Percentiles rank a stretch among this genome's conserved stretches.
Evolutionary conservation across 2,329 filamentous ascomycete genomes (phyloP).

Genomic region (Xylaria sp.): DNA sequence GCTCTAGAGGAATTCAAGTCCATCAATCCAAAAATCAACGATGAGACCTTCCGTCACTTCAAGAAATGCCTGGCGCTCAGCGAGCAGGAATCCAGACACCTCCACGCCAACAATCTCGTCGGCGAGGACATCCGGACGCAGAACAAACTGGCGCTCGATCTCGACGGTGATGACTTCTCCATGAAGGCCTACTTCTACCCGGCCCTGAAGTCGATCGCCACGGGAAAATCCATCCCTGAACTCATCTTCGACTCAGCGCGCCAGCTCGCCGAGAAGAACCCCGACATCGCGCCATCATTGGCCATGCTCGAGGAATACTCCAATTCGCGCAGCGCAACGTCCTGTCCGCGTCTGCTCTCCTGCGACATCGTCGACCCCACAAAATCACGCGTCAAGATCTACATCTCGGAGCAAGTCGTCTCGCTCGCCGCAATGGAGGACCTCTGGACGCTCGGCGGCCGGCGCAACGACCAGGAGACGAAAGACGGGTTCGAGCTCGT

Average conservation of each 20-base stretch:
- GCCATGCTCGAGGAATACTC: not conserved
- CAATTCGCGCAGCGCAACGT: not conserved
- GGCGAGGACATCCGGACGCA: not conserved
- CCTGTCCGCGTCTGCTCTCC: not conserved
- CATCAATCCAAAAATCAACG: not conserved
- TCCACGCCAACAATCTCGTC: not conserved
- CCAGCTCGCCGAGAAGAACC: not conserved
- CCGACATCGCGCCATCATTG: not conserved
- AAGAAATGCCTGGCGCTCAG: not conserved
- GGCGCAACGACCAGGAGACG: not conserved
- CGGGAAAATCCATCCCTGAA: not conserved
- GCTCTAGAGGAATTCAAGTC: not conserved
- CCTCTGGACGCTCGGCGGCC: not conserved
- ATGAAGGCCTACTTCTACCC: not conserved
- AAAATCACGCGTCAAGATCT: not conserved
- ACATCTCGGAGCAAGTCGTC: not conserved
- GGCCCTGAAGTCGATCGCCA: not conserved
- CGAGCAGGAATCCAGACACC: not conserved
- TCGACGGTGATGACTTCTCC: not conserved
- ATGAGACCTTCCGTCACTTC: not conserved
- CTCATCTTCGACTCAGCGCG: not conserved
- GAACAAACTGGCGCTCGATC: not conserved
- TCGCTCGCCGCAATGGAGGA: not conserved
- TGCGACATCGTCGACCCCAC: not conserved
- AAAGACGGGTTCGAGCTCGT: not conserved